Conservation (phyloP, 1,139 yeast genomes). For the Waltiozyma sp. region DNA sequence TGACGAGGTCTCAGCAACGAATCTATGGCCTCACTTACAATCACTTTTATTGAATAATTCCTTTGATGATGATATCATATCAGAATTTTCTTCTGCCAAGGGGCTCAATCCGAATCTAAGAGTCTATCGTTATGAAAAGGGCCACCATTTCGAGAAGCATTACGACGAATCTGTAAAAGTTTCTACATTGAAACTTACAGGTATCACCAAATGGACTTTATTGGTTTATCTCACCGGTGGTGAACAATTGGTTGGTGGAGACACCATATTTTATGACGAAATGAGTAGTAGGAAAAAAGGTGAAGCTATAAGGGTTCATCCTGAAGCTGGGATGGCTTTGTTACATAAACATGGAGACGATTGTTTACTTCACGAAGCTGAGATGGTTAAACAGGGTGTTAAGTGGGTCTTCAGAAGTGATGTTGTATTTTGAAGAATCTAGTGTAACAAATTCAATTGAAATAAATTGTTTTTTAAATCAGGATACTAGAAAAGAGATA, state of each 20-base stretch:
- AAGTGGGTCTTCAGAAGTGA: slow-evolving; percentile 63
- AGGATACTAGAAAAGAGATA: no score
- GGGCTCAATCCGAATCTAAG: slow-evolving; percentile 51
- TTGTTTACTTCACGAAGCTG: slow-evolving; percentile 53
- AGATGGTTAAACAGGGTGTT: slow-evolving; percentile 38
- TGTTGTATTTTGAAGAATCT: slow-evolving; percentile 30
- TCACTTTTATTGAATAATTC: slow-evolving; percentile 18
- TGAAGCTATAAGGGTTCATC: slow-evolving; percentile 27
- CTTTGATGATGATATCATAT: slow-evolving; percentile 15
- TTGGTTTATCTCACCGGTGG: slow-evolving; percentile 47
- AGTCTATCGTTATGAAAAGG: slow-evolving; percentile 43
- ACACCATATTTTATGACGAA: slow-evolving; percentile 40
- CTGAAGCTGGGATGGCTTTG: slow-evolving; percentile 46
- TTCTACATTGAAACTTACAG: slow-evolving; percentile 19
- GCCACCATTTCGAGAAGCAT: slow-evolving; percentile 54
- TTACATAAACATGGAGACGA: slow-evolving; percentile 61
- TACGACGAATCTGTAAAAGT: slow-evolving; percentile 49
- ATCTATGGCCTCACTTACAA: slow-evolving; percentile 35
- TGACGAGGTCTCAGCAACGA: slow-evolving; percentile 30
- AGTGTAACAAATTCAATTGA: no score
- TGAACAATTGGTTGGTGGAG: slow-evolving; percentile 50
- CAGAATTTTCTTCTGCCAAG: slow-evolving; percentile 30
- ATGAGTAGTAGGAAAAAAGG: slow-evolving; percentile 3
- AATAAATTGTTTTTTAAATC: no score
- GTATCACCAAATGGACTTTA: slow-evolving; percentile 48